Conservation (phyloP, 139 green algal species). For the Nannochloris sp. region DNA sequence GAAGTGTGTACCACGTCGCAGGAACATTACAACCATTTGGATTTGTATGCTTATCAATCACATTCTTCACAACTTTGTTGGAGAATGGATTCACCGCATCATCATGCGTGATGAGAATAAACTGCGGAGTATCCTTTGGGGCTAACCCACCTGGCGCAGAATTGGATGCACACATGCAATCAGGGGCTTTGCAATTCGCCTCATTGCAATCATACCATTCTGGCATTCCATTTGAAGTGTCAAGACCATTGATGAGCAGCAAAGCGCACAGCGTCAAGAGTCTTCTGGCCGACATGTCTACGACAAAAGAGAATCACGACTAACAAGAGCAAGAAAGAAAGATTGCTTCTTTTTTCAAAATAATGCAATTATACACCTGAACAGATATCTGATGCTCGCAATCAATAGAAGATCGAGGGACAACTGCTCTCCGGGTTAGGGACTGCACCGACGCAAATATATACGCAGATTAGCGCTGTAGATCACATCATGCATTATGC, state of each 20-base stretch:
- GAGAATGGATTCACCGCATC: conserved; percentile 10
- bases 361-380: too few relatives aligned
- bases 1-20: conserved; percentile 22
- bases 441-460: too few relatives aligned
- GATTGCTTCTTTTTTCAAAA: too few relatives aligned
- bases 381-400: too few relatives aligned
- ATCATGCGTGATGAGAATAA: conserved; percentile 27
- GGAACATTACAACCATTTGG: conserved; percentile 22
- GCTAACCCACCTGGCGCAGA: conserved; percentile 12
- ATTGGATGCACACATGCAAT: conserved; percentile 19
- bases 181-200: conserved; percentile 8
- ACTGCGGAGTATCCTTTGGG: conserved; percentile 18
- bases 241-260: not conserved
- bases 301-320: too few relatives aligned
- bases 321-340: too few relatives aligned
- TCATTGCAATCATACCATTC: conserved; percentile 14
- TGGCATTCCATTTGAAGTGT: not conserved
- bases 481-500: too few relatives aligned
- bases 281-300: not conserved
- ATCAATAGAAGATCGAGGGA: too few relatives aligned
- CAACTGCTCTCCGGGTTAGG: too few relatives aligned
- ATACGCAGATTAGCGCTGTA: too few relatives aligned
- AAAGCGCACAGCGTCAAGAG: not conserved
- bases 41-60: conserved; percentile 26
- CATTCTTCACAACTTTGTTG: conserved; percentile 12